Percentiles rank a stretch among this genome's conserved stretches.
Conservation (phyloP, 345 rosid species). For the Salix brachista region DNA sequence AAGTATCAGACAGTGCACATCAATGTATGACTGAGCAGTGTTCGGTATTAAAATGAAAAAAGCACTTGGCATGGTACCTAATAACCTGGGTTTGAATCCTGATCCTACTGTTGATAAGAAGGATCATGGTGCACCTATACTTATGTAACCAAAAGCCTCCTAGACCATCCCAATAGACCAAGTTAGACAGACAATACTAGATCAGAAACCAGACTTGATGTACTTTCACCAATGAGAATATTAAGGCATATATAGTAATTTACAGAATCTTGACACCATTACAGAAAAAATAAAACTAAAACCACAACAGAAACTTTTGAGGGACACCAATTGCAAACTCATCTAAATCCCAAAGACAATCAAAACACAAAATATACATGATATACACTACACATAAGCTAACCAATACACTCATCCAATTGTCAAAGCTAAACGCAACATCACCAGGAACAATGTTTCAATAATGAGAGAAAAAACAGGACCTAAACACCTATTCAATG, state of each 20-base stretch:
- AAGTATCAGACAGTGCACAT: too few relatives aligned
- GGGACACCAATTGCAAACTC: background rate
- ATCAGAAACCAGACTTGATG: too few relatives aligned
- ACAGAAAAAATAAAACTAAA: background rate
- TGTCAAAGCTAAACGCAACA: background rate
- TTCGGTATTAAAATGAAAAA: too few relatives aligned
- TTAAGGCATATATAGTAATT: background rate
- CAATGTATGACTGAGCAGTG: too few relatives aligned
- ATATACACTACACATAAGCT: background rate
- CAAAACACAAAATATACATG: background rate
- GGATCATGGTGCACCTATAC: too few relatives aligned
- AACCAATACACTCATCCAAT: background rate
- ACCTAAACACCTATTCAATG: background rate
- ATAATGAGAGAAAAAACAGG: background rate
- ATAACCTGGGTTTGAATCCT: too few relatives aligned
- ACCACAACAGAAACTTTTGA: background rate
- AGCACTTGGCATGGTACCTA: too few relatives aligned
- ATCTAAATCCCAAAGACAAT: background rate
- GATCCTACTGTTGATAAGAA: too few relatives aligned
- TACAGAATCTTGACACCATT: background rate
- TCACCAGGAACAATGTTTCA: background rate
- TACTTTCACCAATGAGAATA: too few relatives aligned
- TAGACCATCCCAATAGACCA: too few relatives aligned
- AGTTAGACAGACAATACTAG: too few relatives aligned
- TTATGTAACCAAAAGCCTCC: too few relatives aligned